Conservation (phyloP, 139 green algal species). For the Tetratostichococcus sp. region DNA sequence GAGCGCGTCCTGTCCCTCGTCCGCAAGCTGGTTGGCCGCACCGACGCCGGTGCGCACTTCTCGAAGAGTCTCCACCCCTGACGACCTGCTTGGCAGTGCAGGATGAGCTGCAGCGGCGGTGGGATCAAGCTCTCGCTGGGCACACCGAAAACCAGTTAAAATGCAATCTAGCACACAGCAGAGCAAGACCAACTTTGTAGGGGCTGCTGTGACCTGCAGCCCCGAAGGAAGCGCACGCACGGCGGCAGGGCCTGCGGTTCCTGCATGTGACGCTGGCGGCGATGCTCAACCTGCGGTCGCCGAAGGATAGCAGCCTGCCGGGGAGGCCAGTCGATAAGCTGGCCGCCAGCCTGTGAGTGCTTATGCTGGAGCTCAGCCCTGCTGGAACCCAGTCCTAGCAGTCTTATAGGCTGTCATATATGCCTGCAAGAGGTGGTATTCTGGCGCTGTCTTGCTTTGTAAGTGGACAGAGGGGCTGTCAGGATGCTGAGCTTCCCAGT, state of each 20-base stretch:
- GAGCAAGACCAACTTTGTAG: no score
- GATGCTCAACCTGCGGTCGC: slow-evolving; percentile 69
- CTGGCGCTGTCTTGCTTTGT: no score
- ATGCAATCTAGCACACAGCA: no score
- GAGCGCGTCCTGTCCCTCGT: slow-evolving; percentile 68
- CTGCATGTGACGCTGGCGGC: slow-evolving; percentile 74
- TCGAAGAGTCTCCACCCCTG: no score
- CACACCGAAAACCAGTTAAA: no score
- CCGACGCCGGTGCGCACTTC: background rate
- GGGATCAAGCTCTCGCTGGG: background rate
- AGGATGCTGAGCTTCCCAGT: no score
- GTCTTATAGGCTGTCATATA: no score
- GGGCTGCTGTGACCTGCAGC: background rate
- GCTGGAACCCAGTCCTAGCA: no score
- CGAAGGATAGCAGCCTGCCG: slow-evolving; percentile 30
- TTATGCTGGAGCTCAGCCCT: background rate
- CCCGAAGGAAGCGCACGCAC: slow-evolving; percentile 31
- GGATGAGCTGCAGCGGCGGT: no score
- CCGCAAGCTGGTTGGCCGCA: background rate
- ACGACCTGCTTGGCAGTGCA: no score
- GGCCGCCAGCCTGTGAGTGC: slow-evolving; percentile 25
- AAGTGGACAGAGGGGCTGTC: no score
- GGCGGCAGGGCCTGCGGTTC: slow-evolving; percentile 69
- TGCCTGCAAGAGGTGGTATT: no score
- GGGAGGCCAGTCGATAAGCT: slow-evolving; percentile 36